Percentiles rank a stretch among this genome's conserved stretches.
phyloP scores from a whole-genome alignment of 2,329 filamentous ascomycete species.

The Aureobasidium melanogenum region DNA sequence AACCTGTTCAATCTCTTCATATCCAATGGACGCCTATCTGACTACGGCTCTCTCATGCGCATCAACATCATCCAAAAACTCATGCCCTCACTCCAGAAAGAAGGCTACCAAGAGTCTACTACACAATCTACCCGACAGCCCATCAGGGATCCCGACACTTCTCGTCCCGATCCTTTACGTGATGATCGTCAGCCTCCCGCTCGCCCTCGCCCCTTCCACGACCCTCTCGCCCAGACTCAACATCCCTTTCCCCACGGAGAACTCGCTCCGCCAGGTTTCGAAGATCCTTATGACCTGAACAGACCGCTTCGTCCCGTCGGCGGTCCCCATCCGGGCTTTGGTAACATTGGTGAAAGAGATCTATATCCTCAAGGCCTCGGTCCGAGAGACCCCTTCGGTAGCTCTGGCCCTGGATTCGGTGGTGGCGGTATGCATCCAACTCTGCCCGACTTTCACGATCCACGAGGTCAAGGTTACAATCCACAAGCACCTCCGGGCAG shows the following conservation, averaged over 20 bases:
- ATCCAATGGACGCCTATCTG: conserved; percentile 56
- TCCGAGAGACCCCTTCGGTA: conserved; percentile 58
- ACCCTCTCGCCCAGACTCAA: conserved; percentile 51
- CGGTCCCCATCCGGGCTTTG: conserved; percentile 25
- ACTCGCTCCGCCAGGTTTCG: conserved; percentile 81
- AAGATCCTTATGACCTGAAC: conserved; percentile 83
- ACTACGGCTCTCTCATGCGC: conserved; percentile 65
- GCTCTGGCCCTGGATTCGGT: conserved; percentile 46
- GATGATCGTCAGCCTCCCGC: conserved; percentile 53
- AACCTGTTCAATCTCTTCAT: conserved; percentile 58
- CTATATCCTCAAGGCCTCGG: conserved; percentile 80
- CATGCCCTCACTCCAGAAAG: conserved; percentile 65
- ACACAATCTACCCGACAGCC: conserved; percentile 14
- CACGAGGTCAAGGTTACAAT: conserved; percentile 47
- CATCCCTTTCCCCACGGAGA: conserved; percentile 60
- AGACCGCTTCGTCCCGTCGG: conserved; percentile 49
- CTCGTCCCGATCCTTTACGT: conserved; percentile 38
- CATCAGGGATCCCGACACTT: conserved; percentile 21
- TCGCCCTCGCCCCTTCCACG: conserved; percentile 54
- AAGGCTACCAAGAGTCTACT: conserved; percentile 55
- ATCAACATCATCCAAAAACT: conserved; percentile 76
- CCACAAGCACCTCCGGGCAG: conserved; percentile 76
- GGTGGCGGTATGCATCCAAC: conserved; percentile 90
- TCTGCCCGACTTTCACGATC: conserved; percentile 78
- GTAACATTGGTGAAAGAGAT: conserved; percentile 73